phyloP scores from a whole-genome alignment of 345 rosid species.

The Hypericum androsaemum region DNA sequence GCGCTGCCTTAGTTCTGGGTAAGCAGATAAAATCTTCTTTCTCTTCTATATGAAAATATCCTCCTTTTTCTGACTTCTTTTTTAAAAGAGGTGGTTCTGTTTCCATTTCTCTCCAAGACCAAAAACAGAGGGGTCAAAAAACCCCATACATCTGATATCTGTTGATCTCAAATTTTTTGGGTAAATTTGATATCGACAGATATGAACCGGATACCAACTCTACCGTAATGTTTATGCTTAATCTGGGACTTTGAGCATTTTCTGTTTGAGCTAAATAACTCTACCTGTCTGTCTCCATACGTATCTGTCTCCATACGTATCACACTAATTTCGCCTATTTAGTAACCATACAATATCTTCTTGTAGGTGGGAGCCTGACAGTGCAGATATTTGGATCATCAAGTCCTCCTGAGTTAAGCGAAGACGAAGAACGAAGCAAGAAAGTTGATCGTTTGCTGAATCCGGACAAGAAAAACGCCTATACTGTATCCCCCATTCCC shows the following conservation, averaged over 20 bases:
- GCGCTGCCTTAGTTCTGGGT: constrained; percentile 57
- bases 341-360: background rate
- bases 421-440: constrained; percentile 14
- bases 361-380: constrained; percentile 43
- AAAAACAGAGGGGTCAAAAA: no score
- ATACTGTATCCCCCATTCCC: constrained; percentile 26
- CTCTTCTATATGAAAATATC: background rate
- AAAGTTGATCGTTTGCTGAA: constrained; percentile 6
- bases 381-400: constrained; percentile 42
- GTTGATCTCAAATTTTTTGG: no score
- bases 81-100: background rate
- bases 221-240: no score
- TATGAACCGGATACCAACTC: no score
- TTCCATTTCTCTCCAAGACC: no score
- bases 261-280: no score
- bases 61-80: background rate
- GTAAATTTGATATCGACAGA: no score
- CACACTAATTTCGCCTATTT: background rate
- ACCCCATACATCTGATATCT: no score
- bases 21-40: constrained; percentile 9
- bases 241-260: no score
- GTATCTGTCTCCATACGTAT: background rate
- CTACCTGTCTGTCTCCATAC: background rate
- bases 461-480: constrained; percentile 17
- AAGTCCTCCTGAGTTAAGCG: constrained; percentile 2